These are phyloP conservation scores for Pythium rhizo-oryzae DNA, from an alignment of 352 stramenopile genomes.

Conservation along the genomic window DNA sequence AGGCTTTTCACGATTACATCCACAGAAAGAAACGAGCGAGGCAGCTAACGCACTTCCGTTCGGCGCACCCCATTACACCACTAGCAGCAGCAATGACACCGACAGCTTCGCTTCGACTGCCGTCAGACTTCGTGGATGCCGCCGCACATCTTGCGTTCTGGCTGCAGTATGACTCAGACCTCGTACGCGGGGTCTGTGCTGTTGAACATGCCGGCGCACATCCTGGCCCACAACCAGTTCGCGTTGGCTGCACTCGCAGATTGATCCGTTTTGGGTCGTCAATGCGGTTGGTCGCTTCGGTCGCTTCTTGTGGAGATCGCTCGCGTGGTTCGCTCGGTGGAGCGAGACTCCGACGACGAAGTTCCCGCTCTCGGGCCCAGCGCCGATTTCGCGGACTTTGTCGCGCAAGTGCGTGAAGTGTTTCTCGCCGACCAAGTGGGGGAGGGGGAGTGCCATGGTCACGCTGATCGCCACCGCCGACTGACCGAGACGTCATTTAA, in stretches of 20 bases:
- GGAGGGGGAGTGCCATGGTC: background rate
- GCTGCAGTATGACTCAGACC: constrained; percentile 10
- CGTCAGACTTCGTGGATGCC: background rate
- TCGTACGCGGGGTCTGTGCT: background rate
- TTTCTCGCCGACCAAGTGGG: background rate
- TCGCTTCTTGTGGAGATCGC: background rate
- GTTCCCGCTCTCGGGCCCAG: background rate
- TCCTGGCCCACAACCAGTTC: background rate
- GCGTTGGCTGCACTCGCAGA: constrained; percentile 6
- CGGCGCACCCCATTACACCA: too few species aligned
- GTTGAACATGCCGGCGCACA: background rate
- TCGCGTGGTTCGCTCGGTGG: background rate
- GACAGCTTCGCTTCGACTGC: background rate
- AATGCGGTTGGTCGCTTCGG: background rate
- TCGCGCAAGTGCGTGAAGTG: constrained; percentile 9
- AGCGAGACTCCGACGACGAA: background rate
- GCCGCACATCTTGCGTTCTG: background rate
- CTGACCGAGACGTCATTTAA: background rate
- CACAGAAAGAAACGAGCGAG: too few species aligned
- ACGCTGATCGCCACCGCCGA: background rate
- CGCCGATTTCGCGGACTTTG: constrained; percentile 4
- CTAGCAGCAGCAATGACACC: too few species aligned
- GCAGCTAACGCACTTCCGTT: too few species aligned
- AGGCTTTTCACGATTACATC: too few species aligned
- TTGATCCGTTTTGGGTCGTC: background rate